These are phyloP conservation scores for Russula olivacea DNA, from an alignment of 768 basidiomycete genomes.

Conservation along the genomic window DNA sequence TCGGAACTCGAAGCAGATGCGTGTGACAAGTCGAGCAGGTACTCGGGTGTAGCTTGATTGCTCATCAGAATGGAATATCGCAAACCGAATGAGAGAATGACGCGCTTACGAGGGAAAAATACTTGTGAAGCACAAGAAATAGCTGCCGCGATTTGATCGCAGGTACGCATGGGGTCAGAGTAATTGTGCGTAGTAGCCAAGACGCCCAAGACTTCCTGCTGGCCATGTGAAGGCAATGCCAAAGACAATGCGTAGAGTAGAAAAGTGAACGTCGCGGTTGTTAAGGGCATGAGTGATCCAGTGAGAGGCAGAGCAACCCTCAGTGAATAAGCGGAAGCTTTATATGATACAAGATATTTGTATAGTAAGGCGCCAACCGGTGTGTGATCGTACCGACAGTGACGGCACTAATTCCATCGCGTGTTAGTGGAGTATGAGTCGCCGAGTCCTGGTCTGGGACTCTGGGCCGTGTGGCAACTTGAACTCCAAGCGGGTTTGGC, in stretches of 20 bases:
- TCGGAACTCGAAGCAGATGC: conserved; percentile 10
- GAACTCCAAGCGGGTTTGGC: too few species aligned
- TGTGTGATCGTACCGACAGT: too few species aligned
- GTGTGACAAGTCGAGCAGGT: conserved; percentile 6
- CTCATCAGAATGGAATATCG: not conserved
- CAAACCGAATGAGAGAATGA: not conserved
- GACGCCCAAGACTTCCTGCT: not conserved
- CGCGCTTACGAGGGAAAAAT: not conserved
- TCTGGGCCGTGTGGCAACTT: too few species aligned
- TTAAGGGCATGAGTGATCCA: not conserved
- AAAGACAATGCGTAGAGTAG: not conserved
- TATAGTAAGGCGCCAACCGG: too few species aligned
- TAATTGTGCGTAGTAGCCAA: too few species aligned
- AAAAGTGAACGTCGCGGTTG: not conserved
- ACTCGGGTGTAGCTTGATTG: conserved; percentile 10
- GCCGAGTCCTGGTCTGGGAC: too few species aligned
- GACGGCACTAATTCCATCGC: too few species aligned
- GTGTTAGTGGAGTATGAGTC: too few species aligned
- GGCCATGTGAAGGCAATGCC: not conserved
- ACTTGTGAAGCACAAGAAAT: conserved; percentile 1
- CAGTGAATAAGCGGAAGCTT: not conserved
- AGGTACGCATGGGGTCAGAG: not conserved
- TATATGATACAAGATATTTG: not conserved
- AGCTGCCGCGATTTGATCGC: not conserved
- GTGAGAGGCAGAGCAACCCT: not conserved